Evolutionary conservation across 106 monocot genomes (phyloP).

Genomic region (Dioscorea alata): DNA sequence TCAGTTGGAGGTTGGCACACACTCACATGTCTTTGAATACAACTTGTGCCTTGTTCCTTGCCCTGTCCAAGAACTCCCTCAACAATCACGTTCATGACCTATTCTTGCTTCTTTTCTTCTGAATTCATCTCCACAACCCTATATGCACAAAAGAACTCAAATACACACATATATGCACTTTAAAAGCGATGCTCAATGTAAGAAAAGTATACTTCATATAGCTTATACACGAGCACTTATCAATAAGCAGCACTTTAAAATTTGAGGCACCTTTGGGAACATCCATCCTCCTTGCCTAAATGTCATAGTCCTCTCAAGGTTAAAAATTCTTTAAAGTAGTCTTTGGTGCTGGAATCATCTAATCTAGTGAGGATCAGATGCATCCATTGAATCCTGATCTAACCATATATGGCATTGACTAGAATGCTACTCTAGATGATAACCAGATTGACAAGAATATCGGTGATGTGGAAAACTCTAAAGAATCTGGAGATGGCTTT

Average conservation of each 20-base stretch:
- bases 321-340: constrained; percentile 36
- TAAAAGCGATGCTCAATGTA: too few relatives aligned
- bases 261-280: constrained; percentile 61
- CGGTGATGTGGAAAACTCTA: constrained; percentile 34
- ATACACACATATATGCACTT: too few relatives aligned
- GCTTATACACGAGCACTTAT: too few relatives aligned
- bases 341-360: constrained; percentile 11
- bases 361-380: constrained; percentile 16
- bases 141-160: too few relatives aligned
- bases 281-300: constrained; percentile 71
- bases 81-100: too few relatives aligned
- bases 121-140: too few relatives aligned
- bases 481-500: constrained; percentile 53
- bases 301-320: constrained; percentile 59
- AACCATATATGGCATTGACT: constrained; percentile 60
- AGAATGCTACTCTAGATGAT: constrained; percentile 78
- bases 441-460: constrained; percentile 91
- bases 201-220: too few relatives aligned
- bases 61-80: too few relatives aligned
- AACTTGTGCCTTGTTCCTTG: too few relatives aligned
- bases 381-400: constrained; percentile 26
- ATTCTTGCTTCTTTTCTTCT: too few relatives aligned
- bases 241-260: constrained; percentile 43
- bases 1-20: too few relatives aligned
- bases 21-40: too few relatives aligned